Evolutionary conservation across 306 rosid species (phyloP), one percentile per base, ranked within the genome.

Genomic region (Biancaea sappan): DNA sequence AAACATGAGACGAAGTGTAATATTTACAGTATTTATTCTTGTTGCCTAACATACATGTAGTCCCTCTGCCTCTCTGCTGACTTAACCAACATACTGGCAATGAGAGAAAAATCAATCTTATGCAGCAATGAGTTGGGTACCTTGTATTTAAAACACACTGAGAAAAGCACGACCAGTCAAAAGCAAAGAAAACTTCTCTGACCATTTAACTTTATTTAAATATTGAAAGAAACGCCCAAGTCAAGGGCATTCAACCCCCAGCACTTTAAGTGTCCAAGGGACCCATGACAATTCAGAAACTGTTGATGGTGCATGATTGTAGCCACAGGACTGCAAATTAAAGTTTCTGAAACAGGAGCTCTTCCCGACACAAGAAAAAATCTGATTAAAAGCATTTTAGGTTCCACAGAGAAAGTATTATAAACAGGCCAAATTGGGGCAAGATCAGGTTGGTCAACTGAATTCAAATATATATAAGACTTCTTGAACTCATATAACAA

Each of bases 111-210:
- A 18, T 38, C 76, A 52, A 32, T 77, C 84, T 31, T 16, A 56
- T 21, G 71, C 70, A 63, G 66, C 64, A 69, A 66, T 12, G 44
- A 61, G 34, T 52, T 31, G 61, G 37, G 70, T 66, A 73, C 71
- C 74, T 59, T 71, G 61, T 64, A 28, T 43, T 63, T 76, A 66
- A 73, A 37, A 73, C 3, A 77, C 38, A 67, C 67, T 40, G 67
- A 78, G 18, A 74, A 74, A 60, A 74, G 74, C 67, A 68, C 69
- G 59, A 51, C 77, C 41, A 18, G 41, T 72, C 59, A 81, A 77
- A 64, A 56, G 51, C 77, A 81, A 76, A 53, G 69, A 64, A 72
- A 74, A 71, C 64, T 73, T 56, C 77, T 75, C 78, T 79, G 79
- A 73, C 71, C 83, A 50, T 35, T 60, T 29, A 59, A 82, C n/a